Evolutionary conservation across 371 early-diverging fungal species (phyloP).

Genomic region (Fennellomyces sp.): DNA sequence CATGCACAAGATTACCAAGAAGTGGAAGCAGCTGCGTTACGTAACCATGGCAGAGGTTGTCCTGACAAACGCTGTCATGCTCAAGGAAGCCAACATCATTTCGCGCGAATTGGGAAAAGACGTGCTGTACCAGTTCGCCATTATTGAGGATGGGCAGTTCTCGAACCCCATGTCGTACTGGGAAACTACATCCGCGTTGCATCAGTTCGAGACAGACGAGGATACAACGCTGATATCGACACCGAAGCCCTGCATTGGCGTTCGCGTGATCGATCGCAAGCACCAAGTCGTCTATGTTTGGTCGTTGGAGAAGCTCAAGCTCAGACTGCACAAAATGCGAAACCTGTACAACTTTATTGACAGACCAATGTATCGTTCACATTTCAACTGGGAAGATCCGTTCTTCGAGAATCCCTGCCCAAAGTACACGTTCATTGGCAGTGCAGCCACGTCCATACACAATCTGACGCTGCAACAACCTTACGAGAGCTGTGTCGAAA

Average conservation of each 20-base stretch:
- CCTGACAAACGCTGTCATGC: conserved; percentile 65
- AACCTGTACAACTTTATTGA: conserved; percentile 74
- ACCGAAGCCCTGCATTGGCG: conserved; percentile 61
- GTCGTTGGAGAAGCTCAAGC: conserved; percentile 71
- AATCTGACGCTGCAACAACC: conserved; percentile 54
- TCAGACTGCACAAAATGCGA: conserved; percentile 75
- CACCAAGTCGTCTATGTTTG: conserved; percentile 76
- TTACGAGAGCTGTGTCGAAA: conserved; percentile 57
- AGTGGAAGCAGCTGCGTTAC: conserved; percentile 67
- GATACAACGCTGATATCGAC: conserved; percentile 45
- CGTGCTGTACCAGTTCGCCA: conserved; percentile 80
- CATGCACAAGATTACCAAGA: conserved; percentile 14
- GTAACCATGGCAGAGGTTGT: conserved; percentile 78
- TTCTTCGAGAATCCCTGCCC: conserved; percentile 68
- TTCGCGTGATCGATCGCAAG: conserved; percentile 73
- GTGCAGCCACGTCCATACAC: conserved; percentile 57
- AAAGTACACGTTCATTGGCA: conserved; percentile 71
- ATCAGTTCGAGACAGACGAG: conserved; percentile 60
- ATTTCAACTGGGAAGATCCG: conserved; percentile 75
- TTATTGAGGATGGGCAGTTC: conserved; percentile 61
- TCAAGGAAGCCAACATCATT: conserved; percentile 90
- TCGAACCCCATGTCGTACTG: conserved; percentile 61
- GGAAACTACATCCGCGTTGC: conserved; percentile 61
- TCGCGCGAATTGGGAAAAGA: conserved; percentile 78
- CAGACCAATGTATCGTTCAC: conserved; percentile 68